phyloP scores from a whole-genome alignment of 2,329 filamentous ascomycete genomes.

The Zymoseptoria passerinii region DNA sequence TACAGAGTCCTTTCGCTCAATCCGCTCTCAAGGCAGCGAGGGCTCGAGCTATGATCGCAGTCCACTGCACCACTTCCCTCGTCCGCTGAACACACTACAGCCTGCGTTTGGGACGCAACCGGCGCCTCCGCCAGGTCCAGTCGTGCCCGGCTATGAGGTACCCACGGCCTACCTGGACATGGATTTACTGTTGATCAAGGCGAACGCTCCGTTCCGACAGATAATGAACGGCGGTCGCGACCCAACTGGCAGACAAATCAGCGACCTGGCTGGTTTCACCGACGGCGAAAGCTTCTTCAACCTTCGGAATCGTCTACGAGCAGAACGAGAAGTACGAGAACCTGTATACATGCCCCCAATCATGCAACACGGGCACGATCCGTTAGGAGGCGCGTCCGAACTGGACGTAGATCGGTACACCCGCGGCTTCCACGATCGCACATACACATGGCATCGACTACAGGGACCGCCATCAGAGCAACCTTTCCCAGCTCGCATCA shows the following conservation, averaged over 20 bases:
- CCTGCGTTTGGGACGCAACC: constrained; percentile 11
- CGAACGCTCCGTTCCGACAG: constrained; percentile 38
- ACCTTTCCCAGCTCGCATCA: constrained; percentile 28
- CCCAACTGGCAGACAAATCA: constrained; percentile 33
- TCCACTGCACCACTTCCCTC: constrained; percentile 14
- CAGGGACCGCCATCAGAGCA: constrained; percentile 29
- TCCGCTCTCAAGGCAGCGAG: constrained; percentile 26
- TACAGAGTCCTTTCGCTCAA: constrained; percentile 28
- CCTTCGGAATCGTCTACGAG: constrained; percentile 38
- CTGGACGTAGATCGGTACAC: constrained; percentile 38
- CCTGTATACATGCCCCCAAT: constrained; percentile 45
- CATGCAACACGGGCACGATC: constrained; percentile 35
- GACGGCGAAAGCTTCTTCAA: constrained; percentile 37
- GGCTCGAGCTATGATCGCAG: constrained; percentile 13
- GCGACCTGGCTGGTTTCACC: constrained; percentile 36
- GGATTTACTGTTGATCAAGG: constrained; percentile 40
- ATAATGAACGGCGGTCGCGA: constrained; percentile 34
- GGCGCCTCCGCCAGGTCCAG: neutral
- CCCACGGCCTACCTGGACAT: constrained; percentile 39
- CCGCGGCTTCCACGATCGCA: constrained; percentile 35
- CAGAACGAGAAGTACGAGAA: constrained; percentile 41
- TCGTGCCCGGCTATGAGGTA: constrained; percentile 16
- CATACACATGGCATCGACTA: constrained; percentile 35
- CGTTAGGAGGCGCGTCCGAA: constrained; percentile 34
- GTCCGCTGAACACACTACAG: constrained; percentile 10